Percentiles rank a stretch among this genome's conserved stretches.
Evolutionary conservation across 176 grass and related monocot genomes (phyloP).

Genomic region (Calamus simplicifolius): DNA sequence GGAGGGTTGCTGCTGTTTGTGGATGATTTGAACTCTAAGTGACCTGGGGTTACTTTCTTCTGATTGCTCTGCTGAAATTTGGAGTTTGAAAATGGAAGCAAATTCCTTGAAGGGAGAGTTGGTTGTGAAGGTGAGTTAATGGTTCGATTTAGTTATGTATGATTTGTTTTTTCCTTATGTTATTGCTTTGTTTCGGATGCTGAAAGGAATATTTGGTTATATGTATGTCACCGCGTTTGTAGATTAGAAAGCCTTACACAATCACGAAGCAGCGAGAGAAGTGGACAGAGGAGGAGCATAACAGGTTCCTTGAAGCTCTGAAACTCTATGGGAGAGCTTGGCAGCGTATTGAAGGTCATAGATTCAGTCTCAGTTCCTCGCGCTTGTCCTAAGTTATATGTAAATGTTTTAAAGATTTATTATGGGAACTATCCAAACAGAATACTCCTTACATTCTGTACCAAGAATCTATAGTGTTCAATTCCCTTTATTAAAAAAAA

Average conservation of each 20-base stretch:
- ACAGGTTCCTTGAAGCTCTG: slow-evolving; percentile 81
- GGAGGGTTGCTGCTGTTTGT: slow-evolving; percentile 62
- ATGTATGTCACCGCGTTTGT: slow-evolving; percentile 1
- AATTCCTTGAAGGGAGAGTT: slow-evolving; percentile 74
- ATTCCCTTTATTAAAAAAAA: too few relatives aligned
- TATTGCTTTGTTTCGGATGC: too few relatives aligned
- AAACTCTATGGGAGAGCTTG: slow-evolving; percentile 93
- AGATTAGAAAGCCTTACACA: slow-evolving; percentile 93
- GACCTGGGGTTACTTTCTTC: slow-evolving; percentile 31
- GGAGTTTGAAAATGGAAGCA: slow-evolving; percentile 48
- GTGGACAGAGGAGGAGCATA: slow-evolving; percentile 97
- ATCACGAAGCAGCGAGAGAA: slow-evolving; percentile 92
- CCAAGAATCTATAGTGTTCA: too few relatives aligned
- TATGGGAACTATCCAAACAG: too few relatives aligned
- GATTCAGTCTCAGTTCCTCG: too few relatives aligned
- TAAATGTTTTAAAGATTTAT: too few relatives aligned
- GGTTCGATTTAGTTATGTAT: background rate
- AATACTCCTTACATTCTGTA: too few relatives aligned
- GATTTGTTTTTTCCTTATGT: too few relatives aligned
- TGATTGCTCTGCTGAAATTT: slow-evolving; percentile 16
- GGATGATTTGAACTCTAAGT: slow-evolving; percentile 69
- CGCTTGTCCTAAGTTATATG: too few relatives aligned
- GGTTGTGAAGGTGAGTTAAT: slow-evolving; percentile 61
- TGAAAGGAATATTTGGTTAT: too few relatives aligned
- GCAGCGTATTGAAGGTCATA: slow-evolving; percentile 94